These are phyloP conservation scores for Corrigiola litoralis DNA, from an alignment of 179 eudicot genomes.

Conservation along the genomic window DNA sequence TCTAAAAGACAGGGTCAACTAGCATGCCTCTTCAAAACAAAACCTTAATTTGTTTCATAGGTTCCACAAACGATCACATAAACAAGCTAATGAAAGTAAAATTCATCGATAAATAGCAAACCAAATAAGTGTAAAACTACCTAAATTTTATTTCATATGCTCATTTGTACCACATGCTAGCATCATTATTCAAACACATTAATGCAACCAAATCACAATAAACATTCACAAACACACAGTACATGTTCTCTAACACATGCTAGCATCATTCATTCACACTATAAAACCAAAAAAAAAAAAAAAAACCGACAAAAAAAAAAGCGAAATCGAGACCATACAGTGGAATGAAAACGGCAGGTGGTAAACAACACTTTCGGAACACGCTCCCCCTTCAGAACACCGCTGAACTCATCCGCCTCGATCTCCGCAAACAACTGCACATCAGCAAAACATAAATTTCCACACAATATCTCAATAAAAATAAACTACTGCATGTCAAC, in stretches of 20 bases:
- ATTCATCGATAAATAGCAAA: too few species aligned
- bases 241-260: too few species aligned
- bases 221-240: too few species aligned
- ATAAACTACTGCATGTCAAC: not conserved
- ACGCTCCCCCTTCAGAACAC: slow-evolving; percentile 45
- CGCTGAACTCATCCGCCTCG: slow-evolving; percentile 82
- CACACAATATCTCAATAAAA: not conserved
- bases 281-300: not conserved
- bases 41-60: too few species aligned
- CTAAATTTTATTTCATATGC: too few species aligned
- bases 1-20: too few species aligned
- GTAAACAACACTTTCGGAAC: slow-evolving; percentile 82
- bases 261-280: not conserved
- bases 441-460: not conserved
- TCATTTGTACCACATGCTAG: too few species aligned
- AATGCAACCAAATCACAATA: too few species aligned
- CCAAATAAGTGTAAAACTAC: too few species aligned
- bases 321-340: slow-evolving; percentile 35
- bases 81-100: too few species aligned
- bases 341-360: slow-evolving; percentile 78
- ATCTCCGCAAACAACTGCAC: slow-evolving; percentile 83
- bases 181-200: not conserved
- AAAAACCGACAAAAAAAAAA: not conserved
- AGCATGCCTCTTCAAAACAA: too few species aligned
- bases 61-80: too few species aligned